Base-by-base conservation (phyloP, 768 basidiomycete genomes). In the Sistotremastrum suecicum region DNA sequence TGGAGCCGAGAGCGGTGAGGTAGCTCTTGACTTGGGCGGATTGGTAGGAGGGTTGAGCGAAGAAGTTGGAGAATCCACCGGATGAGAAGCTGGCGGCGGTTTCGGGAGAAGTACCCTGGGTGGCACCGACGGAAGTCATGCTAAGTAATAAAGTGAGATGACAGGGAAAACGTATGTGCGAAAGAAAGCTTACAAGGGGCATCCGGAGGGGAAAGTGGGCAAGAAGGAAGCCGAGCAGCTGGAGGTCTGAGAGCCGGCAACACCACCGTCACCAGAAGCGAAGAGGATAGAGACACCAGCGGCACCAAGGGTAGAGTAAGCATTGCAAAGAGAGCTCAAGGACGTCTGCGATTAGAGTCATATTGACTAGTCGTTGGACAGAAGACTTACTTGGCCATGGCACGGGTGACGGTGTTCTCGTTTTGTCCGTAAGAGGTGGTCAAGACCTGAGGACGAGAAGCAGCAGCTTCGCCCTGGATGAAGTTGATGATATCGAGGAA, bases 351-450 rank as follows among this genome's bases (percentile, higher is more conserved):
- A 44, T 4, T 37, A 5, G 42, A 35, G 8, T 30, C 46, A n/a
- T 5, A 7, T 6, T 3, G 39, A 33, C 2, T 20, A 36, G 45
- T 38, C 36, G 9, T 4, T 11, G 38, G 9, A 8, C 20, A 9
- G 10, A 3, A 12, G 12, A 53, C 57, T 40, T 44, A 64, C 63
- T 53, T 50, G 6, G 60, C 58, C 7, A 60, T 35, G 9, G 44
- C 43, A 5, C 20, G 11, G 0, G 58, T 49, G 5, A 63, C 36
- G 7, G 46, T 47, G 32, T 51, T 36, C 53, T 64, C 64, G 46
- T 66, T 51, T 12, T 48, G 41, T 5, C 60, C 63, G 50, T 66
- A 65, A 20, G 57, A 59, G 8, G 63, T 65, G 37, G 63, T 57
- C 34, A 62, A 48, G 1, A 63, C 60, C 20, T 58, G 54, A 2